Evolutionary conservation across 306 rosid species (phyloP).

Genomic region (Quercus aquifolioides): DNA sequence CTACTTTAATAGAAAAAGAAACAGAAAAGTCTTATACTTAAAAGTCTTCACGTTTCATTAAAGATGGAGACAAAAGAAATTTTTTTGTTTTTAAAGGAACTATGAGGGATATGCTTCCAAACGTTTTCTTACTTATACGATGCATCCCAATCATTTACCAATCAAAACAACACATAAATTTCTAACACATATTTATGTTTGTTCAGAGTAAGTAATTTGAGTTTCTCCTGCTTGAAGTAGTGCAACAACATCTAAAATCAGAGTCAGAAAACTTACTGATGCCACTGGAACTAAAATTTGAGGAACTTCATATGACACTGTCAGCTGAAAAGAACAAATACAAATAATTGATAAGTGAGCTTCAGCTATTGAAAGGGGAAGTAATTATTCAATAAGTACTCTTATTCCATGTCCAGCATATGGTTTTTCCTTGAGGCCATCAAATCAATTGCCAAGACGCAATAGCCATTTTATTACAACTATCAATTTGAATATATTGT

Average conservation of each 20-base stretch:
- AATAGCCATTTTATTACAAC: neutral
- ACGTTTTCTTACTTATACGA: neutral
- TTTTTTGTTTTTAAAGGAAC: neutral
- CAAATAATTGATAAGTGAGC: constrained; percentile 8
- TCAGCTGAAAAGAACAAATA: constrained; percentile 55
- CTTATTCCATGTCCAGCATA: neutral
- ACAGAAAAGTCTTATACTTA: neutral
- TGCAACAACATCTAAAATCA: neutral
- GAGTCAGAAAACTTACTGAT: constrained; percentile 55
- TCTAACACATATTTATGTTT: neutral
- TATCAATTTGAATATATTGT: neutral
- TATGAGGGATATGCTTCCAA: neutral
- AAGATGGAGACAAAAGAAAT: neutral
- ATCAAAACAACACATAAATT: neutral
- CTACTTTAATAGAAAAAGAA: neutral
- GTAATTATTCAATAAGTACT: neutral
- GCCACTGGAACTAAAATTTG: constrained; percentile 84
- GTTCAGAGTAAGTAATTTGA: neutral
- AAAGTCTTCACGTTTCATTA: neutral
- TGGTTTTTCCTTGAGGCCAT: neutral
- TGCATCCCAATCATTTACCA: neutral
- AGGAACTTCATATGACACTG: constrained; percentile 96
- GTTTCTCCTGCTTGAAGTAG: neutral
- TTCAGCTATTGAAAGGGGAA: constrained; percentile 4
- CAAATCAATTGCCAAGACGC: neutral